These are phyloP conservation scores for Phylloporus arenicola DNA, from an alignment of 768 basidiomycete species.

Conservation along the genomic window DNA sequence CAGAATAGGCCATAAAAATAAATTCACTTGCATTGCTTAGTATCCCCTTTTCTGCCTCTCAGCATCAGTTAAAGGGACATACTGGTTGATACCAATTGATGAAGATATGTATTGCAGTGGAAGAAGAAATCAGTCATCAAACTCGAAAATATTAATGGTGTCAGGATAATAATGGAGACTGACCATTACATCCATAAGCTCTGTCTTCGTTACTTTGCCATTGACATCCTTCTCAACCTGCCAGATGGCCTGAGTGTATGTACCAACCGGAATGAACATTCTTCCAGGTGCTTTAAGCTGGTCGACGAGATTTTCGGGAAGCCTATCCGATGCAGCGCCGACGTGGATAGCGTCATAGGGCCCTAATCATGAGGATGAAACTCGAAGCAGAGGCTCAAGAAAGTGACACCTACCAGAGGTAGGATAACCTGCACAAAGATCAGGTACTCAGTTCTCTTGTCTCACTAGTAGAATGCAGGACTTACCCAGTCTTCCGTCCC, in stretches of 20 bases:
- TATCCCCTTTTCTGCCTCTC: conserved; percentile 36
- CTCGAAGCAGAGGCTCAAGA: background rate
- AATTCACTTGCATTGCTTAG: conserved; percentile 1
- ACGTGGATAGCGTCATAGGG: conserved; percentile 89
- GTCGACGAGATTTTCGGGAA: conserved; percentile 68
- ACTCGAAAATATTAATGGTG: conserved; percentile 5
- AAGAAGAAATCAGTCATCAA: conserved; percentile 8
- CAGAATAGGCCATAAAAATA: too few species aligned
- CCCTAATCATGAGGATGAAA: conserved; percentile 30
- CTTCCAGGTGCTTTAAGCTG: conserved; percentile 72
- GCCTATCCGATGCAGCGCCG: conserved; percentile 78
- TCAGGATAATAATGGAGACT: conserved; percentile 22
- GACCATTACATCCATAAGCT: conserved; percentile 80
- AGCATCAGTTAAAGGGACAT: conserved; percentile 65
- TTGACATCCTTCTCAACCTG: conserved; percentile 74
- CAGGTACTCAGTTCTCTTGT: background rate
- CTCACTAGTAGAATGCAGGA: background rate
- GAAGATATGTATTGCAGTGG: background rate
- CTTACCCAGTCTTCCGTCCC: conserved; percentile 77
- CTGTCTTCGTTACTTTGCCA: conserved; percentile 58
- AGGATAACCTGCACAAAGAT: conserved; percentile 31
- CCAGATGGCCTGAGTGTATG: conserved; percentile 51
- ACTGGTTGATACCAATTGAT: conserved; percentile 28
- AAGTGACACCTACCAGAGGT: conserved; percentile 26
- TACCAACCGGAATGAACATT: conserved; percentile 93